Base-by-base conservation (phyloP, 257 asterid genomes). In the Galeopsis tetrahit region DNA sequence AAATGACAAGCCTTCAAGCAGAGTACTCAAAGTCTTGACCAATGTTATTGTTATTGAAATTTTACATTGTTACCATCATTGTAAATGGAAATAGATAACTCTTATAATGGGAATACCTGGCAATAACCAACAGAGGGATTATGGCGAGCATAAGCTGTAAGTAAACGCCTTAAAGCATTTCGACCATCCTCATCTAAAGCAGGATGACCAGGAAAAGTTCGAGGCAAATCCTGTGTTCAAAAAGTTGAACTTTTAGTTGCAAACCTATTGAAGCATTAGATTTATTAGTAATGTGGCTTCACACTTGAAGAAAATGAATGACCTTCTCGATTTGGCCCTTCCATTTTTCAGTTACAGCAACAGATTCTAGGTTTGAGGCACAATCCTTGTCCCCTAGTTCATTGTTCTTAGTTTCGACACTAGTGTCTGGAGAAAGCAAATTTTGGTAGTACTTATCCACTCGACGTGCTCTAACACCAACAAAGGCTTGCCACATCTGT, bases 401-500 rank as follows among this genome's bases (percentile, higher is more conserved):
- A 21, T 49, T 58, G 38, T 80, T 71, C 79, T 80, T 85, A 63
- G 77, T 69, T 52, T 80, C 90, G 31, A 51, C 10, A 32, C 75
- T 66, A 34, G 82, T 40, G 67, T 85, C 91, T 48, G 85, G 76
- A 64, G 86, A 81, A 60, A 95, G 98, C 83, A 95, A 71, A 72
- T 88, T 82, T 44, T 89, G 89, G 75, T 95, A 95, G 87, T 95
- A 95, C 60, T 83, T 86, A 77, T 90, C 99, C 86, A 79, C 88
- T 56, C 89, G 85, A 17, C 96, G 96, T 46, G 83, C 85, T 79
- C 83, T 86, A 75, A 88, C 97, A 62, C 96, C 98, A 73, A 95
- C 96, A 83, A 95, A 95, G 74, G 97, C 96, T 86, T 95, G 99
- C 99, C 99, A 95, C 84, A 95, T 84, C 99, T 95, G 91, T 59